A percentile compares a stretch with the other conserved stretches of the same genome.
These are phyloP conservation scores for Wickerhamiella sorbophila DNA, from an alignment of 805 yeast genomes.

Conservation along the genomic window DNA sequence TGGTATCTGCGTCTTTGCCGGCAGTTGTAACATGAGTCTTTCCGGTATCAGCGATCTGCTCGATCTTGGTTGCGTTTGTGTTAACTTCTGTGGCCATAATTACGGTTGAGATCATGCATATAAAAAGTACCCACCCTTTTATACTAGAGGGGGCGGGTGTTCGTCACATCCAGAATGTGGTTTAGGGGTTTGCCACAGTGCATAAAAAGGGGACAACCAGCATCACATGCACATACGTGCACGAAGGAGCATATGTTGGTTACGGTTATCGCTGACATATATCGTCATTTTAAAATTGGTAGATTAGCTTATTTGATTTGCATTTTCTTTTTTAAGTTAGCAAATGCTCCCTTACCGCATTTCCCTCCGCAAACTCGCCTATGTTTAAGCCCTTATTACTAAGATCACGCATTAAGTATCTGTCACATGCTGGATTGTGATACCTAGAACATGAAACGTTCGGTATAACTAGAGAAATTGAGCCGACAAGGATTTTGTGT, in stretches of 20 bases:
- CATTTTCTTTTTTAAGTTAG: too few species aligned
- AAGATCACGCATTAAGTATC: too few species aligned
- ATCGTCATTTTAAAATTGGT: background rate
- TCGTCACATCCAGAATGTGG: background rate
- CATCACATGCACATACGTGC: background rate
- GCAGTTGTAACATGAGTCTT: background rate
- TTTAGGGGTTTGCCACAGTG: background rate
- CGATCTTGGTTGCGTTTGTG: background rate
- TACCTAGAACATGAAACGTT: too few species aligned
- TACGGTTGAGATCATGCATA: background rate
- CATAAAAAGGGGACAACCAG: background rate
- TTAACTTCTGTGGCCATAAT: background rate
- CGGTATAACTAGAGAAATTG: too few species aligned
- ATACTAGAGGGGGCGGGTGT: background rate
- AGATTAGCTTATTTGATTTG: background rate
- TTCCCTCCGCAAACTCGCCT: too few species aligned
- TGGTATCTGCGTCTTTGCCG: conserved; percentile 1
- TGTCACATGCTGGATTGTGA: too few species aligned
- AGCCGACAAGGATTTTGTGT: too few species aligned
- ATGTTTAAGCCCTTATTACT: too few species aligned
- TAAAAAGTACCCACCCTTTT: background rate
- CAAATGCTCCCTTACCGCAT: too few species aligned
- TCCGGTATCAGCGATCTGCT: background rate
- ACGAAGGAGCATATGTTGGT: too few species aligned
- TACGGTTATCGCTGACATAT: background rate